These are phyloP conservation scores for Podosphaera aphanis DNA, from an alignment of 2,329 filamentous ascomycete species.

Conservation along the genomic window DNA sequence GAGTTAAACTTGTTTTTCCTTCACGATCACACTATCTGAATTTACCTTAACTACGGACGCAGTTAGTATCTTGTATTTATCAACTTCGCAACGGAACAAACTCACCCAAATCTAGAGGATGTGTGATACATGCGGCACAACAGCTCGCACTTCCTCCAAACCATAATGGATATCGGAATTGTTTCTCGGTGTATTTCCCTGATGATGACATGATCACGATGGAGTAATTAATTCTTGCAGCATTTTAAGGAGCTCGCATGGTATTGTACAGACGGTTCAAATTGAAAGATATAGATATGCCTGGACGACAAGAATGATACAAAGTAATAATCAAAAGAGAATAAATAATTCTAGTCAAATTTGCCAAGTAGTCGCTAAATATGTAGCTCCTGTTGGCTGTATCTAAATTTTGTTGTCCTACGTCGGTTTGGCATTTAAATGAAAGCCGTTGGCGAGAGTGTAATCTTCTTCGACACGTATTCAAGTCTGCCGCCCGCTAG, in stretches of 20 bases:
- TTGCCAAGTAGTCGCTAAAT: too few relatives aligned
- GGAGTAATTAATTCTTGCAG: neutral
- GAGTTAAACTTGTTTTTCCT: neutral
- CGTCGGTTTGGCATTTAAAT: too few relatives aligned
- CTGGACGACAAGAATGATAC: too few relatives aligned
- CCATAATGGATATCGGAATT: conserved; percentile 54
- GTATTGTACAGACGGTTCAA: too few relatives aligned
- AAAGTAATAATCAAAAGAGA: too few relatives aligned
- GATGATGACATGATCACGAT: conserved; percentile 8
- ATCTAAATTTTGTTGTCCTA: too few relatives aligned
- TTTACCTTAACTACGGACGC: conserved; percentile 12
- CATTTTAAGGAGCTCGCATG: too few relatives aligned
- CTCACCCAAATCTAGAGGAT: conserved; percentile 78
- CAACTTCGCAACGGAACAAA: conserved; percentile 5
- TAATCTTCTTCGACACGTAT: too few relatives aligned
- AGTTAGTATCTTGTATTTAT: conserved; percentile 4
- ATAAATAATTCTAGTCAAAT: neutral
- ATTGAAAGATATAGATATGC: too few relatives aligned
- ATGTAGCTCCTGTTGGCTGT: too few relatives aligned
- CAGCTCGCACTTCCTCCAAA: conserved; percentile 90
- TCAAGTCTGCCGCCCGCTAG: too few relatives aligned
- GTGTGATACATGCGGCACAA: conserved; percentile 74
- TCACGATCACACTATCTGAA: neutral
- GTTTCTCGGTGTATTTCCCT: neutral
- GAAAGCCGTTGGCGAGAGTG: too few relatives aligned